Evolutionary conservation across 495 filamentous ascomycete species (phyloP).

Genomic region (Lophium mytilinum): DNA sequence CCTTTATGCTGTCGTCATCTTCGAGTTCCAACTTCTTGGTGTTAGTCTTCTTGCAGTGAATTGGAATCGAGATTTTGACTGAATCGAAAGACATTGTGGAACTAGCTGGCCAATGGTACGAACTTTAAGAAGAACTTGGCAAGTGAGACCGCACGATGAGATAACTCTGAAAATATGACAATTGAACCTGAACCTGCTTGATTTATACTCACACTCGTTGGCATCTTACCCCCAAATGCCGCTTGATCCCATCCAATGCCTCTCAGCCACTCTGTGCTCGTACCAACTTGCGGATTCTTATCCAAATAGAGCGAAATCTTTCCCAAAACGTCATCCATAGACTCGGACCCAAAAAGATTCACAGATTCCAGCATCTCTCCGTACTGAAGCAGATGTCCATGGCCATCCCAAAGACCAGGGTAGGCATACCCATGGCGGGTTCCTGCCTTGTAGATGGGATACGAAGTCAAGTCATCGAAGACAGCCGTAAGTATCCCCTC

Average conservation of each 20-base stretch:
- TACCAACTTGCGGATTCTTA: conserved; percentile 35
- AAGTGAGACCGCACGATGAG: not conserved
- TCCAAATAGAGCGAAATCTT: conserved; percentile 42
- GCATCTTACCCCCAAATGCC: conserved; percentile 49
- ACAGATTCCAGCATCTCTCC: conserved; percentile 57
- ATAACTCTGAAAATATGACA: too few relatives aligned
- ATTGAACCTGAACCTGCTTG: not conserved
- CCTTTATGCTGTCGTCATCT: conserved; percentile 41
- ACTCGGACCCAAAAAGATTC: conserved; percentile 47
- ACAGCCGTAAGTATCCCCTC: conserved; percentile 8
- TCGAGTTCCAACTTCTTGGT: conserved; percentile 40
- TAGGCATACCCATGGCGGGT: conserved; percentile 37
- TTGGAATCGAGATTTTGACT: too few relatives aligned
- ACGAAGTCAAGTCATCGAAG: conserved; percentile 6
- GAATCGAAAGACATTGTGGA: too few relatives aligned
- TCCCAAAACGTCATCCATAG: conserved; percentile 41
- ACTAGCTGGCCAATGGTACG: too few relatives aligned
- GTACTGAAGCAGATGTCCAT: conserved; percentile 55
- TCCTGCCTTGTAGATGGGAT: not conserved
- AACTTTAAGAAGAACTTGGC: too few relatives aligned
- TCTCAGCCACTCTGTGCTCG: conserved; percentile 46
- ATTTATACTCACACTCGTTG: conserved; percentile 45
- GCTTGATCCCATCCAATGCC: conserved; percentile 62
- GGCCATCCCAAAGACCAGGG: conserved; percentile 58
- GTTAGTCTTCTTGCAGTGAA: conserved; percentile 14